Conservation (phyloP, 805 yeast species). For the Metschnikowia noctiluminum region DNA sequence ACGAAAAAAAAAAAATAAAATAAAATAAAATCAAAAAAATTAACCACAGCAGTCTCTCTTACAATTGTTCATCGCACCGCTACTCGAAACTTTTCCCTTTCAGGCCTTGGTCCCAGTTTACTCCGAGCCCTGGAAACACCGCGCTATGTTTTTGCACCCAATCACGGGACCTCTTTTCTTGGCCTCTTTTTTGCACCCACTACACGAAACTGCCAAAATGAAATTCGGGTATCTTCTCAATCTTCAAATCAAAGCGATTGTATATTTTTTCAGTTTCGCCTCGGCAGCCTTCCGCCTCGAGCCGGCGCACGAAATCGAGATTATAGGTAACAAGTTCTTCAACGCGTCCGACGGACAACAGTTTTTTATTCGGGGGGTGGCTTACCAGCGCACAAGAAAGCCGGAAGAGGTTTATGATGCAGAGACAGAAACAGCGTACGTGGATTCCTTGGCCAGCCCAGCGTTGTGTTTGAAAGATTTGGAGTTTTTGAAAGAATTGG, state of each 20-base stretch:
- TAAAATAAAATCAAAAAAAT: too few species aligned
- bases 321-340: constrained; percentile 75
- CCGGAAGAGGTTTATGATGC: constrained; percentile 28
- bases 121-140: too few species aligned
- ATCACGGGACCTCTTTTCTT: neutral
- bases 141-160: neutral
- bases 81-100: too few species aligned
- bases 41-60: too few species aligned
- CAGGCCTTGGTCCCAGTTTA: too few species aligned
- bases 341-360: constrained; percentile 69
- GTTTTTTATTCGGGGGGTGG: constrained; percentile 84
- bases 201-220: neutral
- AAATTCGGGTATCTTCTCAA: neutral
- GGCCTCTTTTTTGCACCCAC: constrained; percentile 10
- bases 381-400: constrained; percentile 73
- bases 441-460: constrained; percentile 78
- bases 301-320: constrained; percentile 43
- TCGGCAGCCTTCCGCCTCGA: constrained; percentile 10
- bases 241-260: neutral
- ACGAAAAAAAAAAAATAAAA: too few species aligned
- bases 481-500: constrained; percentile 65
- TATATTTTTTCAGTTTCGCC: neutral
- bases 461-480: constrained; percentile 74
- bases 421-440: constrained; percentile 28
- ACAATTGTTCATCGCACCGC: too few species aligned